Conservation (phyloP, 2,329 filamentous ascomycete genomes). For the Rachicladosporium sp. region DNA sequence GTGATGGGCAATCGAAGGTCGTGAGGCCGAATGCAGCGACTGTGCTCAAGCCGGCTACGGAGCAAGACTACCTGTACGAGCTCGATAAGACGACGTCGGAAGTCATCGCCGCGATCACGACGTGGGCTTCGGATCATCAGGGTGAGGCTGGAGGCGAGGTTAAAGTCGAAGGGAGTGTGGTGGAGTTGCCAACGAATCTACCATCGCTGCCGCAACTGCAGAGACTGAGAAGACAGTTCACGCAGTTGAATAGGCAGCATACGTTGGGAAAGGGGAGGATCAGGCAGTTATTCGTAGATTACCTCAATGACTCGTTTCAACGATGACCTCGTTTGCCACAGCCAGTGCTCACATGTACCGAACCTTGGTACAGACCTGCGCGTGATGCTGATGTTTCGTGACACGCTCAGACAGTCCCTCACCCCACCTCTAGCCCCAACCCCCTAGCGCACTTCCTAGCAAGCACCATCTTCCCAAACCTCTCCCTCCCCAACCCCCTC, state of each 20-base stretch:
- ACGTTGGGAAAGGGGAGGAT: slow-evolving; percentile 28
- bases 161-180: slow-evolving; percentile 33
- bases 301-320: slow-evolving; percentile 28
- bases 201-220: slow-evolving; percentile 63
- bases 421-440: slow-evolving; percentile 50
- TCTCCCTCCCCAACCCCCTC: slow-evolving; percentile 60
- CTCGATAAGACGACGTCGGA: slow-evolving; percentile 69
- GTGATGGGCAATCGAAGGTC: slow-evolving; percentile 50
- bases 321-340: too few species aligned
- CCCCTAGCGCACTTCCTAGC: slow-evolving; percentile 65
- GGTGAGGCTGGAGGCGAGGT: slow-evolving; percentile 51
- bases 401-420: too few species aligned
- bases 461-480: slow-evolving; percentile 72
- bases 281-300: slow-evolving; percentile 28
- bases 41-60: slow-evolving; percentile 49
- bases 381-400: too few species aligned
- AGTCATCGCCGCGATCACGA: slow-evolving; percentile 56
- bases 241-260: slow-evolving; percentile 60
- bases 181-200: slow-evolving; percentile 57
- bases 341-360: too few species aligned
- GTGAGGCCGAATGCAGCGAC: slow-evolving; percentile 67
- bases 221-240: slow-evolving; percentile 63
- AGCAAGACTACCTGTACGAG: slow-evolving; percentile 64
- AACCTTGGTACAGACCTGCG: too few species aligned
- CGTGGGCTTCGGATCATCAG: slow-evolving; percentile 52